Base-by-base conservation (phyloP, 768 basidiomycete genomes). In the Termitomyces sp. region DNA sequence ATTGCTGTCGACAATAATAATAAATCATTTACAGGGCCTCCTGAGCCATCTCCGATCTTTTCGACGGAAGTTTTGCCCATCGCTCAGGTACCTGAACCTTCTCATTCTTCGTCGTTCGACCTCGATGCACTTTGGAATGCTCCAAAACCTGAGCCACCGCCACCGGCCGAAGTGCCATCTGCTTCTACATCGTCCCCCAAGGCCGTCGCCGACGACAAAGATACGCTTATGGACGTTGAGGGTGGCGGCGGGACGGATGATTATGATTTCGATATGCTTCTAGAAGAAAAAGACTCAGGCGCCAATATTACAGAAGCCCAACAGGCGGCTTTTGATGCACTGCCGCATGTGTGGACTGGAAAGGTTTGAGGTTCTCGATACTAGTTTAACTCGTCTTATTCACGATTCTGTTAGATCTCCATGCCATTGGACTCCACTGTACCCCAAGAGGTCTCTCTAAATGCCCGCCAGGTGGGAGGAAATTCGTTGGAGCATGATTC, bases 251-350 rank as follows among this genome's bases (percentile, higher is more conserved):
- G 79, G 60, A 79, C 86, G 10, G 84, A 86, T 55, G 92, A 93
- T 71, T 82, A 85, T 61, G 92, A 93, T 69, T 93, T 95, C 66
- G 92, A 93, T 64, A 89, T 93, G 85, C 87, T 93, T 67, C 72
- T 95, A 41, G 82, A 85, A 58, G 84, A 89, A 59, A 82, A 86
- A 61, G 81, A 83, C 16, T 71, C 77, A 32, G 76, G 65, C 16
- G 71, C 66, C 4, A 64, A 71, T 41, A 66, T 63, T 41, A 58
- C 77, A 16, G 80, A 80, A 55, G 76, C 72, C 20, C 75, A 78
- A 48, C 78, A 82, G 60, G 77, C 75, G 20, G 70, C 70, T 13
- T 83, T 90, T 63, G 82, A 87, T 57, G 76, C 75, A n/a, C 64
- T 80, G 26, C 82, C 84, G 4, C 72, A 75, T 38, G 87, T 93